phyloP scores from a whole-genome alignment of 2,329 filamentous ascomycete species.

The Mollisia scopiformis region DNA sequence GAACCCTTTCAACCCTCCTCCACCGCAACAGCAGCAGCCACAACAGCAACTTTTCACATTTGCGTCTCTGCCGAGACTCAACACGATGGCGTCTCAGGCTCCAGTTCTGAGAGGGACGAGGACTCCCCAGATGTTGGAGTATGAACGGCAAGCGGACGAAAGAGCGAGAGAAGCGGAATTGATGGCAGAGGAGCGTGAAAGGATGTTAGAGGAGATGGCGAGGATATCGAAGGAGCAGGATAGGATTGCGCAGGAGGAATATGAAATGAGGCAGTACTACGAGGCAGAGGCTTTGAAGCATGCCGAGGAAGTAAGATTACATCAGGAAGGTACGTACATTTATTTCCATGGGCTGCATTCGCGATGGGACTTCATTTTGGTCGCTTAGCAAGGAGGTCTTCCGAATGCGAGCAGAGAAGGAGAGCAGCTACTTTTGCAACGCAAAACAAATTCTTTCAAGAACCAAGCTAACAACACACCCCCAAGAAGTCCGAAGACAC shows the following conservation, averaged over 20 bases:
- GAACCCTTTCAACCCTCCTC: neutral
- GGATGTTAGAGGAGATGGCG: constrained; percentile 29
- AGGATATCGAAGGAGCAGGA: constrained; percentile 32
- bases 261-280: constrained; percentile 38
- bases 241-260: constrained; percentile 36
- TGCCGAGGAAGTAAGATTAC: constrained; percentile 34
- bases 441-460: too few species aligned
- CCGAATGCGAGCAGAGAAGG: neutral
- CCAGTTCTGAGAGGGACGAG: constrained; percentile 29
- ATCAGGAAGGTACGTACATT: constrained; percentile 29
- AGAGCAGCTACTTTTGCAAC: too few species aligned
- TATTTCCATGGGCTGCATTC: neutral
- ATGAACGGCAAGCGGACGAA: constrained; percentile 36
- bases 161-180: constrained; percentile 30
- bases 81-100: neutral
- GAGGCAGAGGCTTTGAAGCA: constrained; percentile 36
- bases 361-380: too few species aligned
- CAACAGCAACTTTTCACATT: neutral
- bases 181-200: constrained; percentile 32
- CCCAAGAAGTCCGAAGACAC: constrained; percentile 33
- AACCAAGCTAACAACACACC: constrained; percentile 2
- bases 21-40: neutral
- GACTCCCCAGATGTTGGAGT: constrained; percentile 36
- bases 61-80: neutral
- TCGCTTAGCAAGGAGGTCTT: too few species aligned